A percentile compares a stretch with the other conserved stretches of the same genome.
These are phyloP conservation scores for Fusarium nisikadoi DNA, from an alignment of 2,329 filamentous ascomycete species.

Conservation along the genomic window DNA sequence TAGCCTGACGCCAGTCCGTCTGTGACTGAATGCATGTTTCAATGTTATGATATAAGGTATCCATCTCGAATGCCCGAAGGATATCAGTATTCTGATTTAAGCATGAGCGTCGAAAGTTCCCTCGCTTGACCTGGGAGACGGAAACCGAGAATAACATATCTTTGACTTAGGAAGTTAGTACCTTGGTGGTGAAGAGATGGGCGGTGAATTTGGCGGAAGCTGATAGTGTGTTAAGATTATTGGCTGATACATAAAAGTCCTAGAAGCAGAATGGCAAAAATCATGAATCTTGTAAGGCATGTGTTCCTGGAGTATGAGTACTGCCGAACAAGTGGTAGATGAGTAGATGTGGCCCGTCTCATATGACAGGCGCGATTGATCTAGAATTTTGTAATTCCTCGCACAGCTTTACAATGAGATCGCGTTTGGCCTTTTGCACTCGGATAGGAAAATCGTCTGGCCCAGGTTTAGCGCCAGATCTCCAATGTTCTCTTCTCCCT, in stretches of 20 bases:
- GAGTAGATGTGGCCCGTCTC: not conserved
- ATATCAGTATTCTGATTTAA: not conserved
- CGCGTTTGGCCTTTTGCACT: rapidly evolving
- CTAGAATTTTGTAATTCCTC: too few relatives aligned
- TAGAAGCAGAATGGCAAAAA: too few relatives aligned
- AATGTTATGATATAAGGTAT: not conserved
- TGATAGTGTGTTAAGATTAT: not conserved
- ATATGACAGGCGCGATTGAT: not conserved
- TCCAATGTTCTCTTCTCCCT: not conserved
- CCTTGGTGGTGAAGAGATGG: not conserved
- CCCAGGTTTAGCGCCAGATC: not conserved
- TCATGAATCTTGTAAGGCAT: not conserved
- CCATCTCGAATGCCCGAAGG: not conserved
- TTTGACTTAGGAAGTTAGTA: not conserved
- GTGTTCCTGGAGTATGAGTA: not conserved
- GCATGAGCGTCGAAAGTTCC: not conserved
- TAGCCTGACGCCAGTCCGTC: not conserved
- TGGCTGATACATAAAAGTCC: not conserved
- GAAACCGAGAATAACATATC: not conserved
- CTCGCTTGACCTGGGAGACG: too few relatives aligned
- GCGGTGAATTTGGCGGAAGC: not conserved
- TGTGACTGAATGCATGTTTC: not conserved
- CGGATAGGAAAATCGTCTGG: not conserved
- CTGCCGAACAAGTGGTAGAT: not conserved
- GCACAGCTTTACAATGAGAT: not conserved